Base-by-base conservation (phyloP, 257 asterid species). In the Solanum gracilifrons region DNA sequence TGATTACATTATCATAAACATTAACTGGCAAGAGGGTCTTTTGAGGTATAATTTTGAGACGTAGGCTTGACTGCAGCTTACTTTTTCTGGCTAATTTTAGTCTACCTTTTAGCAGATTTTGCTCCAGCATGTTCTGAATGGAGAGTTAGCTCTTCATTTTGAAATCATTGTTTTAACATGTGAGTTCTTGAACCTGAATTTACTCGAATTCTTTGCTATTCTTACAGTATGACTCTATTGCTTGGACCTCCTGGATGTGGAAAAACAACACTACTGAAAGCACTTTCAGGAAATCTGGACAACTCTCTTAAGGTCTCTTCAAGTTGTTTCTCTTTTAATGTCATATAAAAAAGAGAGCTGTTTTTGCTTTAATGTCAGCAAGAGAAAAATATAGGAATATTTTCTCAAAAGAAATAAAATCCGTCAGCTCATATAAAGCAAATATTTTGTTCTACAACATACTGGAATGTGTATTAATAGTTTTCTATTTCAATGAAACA, bases 211-310 rank as follows among this genome's bases (percentile, higher is more conserved):
- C 25, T 84, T 39, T 51, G 84, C 84, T 88, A 6, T 85, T 21
- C 43, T 82, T 89, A 86, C 96, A 94, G 97, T 86, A 87, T 94
- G 89, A 92, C 96, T 48, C 92, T 95, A 18, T 82, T 95, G 85
- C 95, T 94, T 86, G 97, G 96, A 64, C 96, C 97, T 89, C 97
- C 97, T 25, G 96, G 97, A 60, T 90, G 95, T 46, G 95, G 98
- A 87, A 95, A 95, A 90, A 93, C 98, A 46, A 90, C 97, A 85
- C 83, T 94, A 27, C 89, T 94, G 93, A 95, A 94, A 91, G 95
- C 95, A 66, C 91, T 95, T 73, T 93, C 97, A 62, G 97, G 97
- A 89, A 91, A 89, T 90, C 90, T 93, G 74, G 90, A 90, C 90
- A 91, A 91, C 84, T 88, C 94, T 68, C 94, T 94, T 29, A 91